Evolutionary conservation across 1,284 basidiomycete species (phyloP).

Genomic region (Tremellales sp.): DNA sequence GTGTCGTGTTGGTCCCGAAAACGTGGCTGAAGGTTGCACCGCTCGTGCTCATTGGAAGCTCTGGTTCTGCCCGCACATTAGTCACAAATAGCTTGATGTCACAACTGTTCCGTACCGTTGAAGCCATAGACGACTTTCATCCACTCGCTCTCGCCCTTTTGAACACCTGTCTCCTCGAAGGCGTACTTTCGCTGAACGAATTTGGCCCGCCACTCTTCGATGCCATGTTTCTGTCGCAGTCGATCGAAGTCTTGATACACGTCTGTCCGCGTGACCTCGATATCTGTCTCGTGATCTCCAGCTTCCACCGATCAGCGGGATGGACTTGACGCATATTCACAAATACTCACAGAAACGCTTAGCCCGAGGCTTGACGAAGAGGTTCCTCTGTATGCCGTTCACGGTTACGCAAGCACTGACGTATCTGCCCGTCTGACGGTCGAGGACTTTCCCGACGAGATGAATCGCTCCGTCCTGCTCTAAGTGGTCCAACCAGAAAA

Average conservation of each 20-base stretch:
- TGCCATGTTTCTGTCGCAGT: conserved; percentile 66
- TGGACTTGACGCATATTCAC: not conserved
- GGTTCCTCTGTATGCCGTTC: conserved; percentile 79
- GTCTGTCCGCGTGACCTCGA: conserved; percentile 63
- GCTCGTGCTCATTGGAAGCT: conserved; percentile 65
- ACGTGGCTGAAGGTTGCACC: conserved; percentile 82
- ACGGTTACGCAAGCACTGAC: conserved; percentile 86
- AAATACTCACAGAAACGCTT: conserved; percentile 57
- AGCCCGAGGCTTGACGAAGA: conserved; percentile 81
- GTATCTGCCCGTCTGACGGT: conserved; percentile 65
- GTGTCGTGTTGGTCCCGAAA: conserved; percentile 87
- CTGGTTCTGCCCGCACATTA: conserved; percentile 51
- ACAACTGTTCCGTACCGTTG: conserved; percentile 57
- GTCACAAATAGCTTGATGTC: no score
- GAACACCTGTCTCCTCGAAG: conserved; percentile 82
- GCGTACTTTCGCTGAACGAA: conserved; percentile 89
- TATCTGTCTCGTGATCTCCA: conserved; percentile 66
- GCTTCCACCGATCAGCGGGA: conserved; percentile 42
- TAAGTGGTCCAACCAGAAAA: conserved; percentile 91
- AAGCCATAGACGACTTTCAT: conserved; percentile 88
- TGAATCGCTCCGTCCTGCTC: conserved; percentile 70
- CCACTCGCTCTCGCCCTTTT: conserved; percentile 77
- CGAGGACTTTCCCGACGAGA: conserved; percentile 82
- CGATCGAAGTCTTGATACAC: conserved; percentile 82
- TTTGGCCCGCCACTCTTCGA: conserved; percentile 70